These are phyloP conservation scores for Corchorus olitorius DNA, from an alignment of 345 rosid species.

Conservation along the genomic window DNA sequence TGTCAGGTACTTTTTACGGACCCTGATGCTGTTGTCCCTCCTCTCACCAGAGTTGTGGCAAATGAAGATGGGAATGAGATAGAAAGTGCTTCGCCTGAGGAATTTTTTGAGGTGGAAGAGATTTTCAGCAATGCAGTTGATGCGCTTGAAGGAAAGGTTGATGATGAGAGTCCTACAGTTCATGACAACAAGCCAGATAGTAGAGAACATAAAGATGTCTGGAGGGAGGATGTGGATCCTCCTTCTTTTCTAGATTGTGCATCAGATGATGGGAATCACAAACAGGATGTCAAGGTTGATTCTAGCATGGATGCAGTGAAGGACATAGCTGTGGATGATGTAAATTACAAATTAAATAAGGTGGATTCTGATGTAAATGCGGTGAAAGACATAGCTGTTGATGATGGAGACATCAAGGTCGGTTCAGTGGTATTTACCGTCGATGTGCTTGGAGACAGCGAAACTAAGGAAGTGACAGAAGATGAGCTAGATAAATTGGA, in stretches of 20 bases:
- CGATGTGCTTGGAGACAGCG: conserved; percentile 38
- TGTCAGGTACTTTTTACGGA: conserved; percentile 90
- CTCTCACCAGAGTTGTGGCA: conserved; percentile 46
- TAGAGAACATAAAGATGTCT: conserved; percentile 54
- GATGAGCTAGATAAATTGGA: conserved; percentile 39
- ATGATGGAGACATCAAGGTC: conserved; percentile 58
- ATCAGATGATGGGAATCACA: conserved; percentile 62
- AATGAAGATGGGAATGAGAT: conserved; percentile 65
- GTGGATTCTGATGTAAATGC: conserved; percentile 50
- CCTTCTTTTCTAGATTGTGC: conserved; percentile 76
- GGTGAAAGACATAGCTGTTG: conserved; percentile 88
- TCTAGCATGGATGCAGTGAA: conserved; percentile 63
- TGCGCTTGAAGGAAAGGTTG: conserved; percentile 60
- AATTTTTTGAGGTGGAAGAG: conserved; percentile 97
- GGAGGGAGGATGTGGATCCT: conserved; percentile 70
- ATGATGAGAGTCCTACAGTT: conserved; percentile 36
- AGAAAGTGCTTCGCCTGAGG: conserved; percentile 84
- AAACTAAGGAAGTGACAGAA: conserved; percentile 41
- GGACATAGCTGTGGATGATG: conserved; percentile 95
- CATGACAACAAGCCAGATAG: conserved; percentile 38
- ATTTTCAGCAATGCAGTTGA: conserved; percentile 77
- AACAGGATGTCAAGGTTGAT: conserved; percentile 49
- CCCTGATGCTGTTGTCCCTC: conserved; percentile 67
- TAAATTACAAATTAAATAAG: conserved; percentile 61
- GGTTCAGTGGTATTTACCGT: conserved; percentile 30